Percentiles rank a stretch among this genome's conserved stretches.
Evolutionary conservation across 139 green algal genomes (phyloP).

Genomic region (Chlamydomonas urium): DNA sequence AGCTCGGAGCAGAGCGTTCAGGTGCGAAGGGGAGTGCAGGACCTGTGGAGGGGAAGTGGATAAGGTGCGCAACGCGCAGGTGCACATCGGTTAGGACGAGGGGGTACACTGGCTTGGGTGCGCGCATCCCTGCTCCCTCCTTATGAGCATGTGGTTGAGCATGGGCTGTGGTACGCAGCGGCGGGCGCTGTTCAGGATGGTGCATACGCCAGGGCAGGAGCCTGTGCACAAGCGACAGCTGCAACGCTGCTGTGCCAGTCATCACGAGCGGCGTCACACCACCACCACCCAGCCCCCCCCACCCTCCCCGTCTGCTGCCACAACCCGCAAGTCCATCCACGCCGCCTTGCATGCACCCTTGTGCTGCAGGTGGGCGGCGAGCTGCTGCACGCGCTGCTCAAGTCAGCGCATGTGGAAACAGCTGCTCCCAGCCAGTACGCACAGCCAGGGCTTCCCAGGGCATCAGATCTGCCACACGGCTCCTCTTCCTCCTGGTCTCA

Average conservation of each 20-base stretch:
- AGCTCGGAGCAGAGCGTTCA: background rate
- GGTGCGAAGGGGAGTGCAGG: background rate
- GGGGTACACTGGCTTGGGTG: background rate
- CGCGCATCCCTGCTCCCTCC: background rate
- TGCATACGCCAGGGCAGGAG: no score
- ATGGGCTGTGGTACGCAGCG: background rate
- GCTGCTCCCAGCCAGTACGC: background rate
- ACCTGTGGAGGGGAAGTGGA: background rate
- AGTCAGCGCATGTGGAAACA: background rate
- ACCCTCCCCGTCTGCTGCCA: no score
- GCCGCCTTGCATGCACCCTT: no score
- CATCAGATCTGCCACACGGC: no score
- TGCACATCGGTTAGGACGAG: background rate
- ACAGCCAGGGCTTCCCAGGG: background rate
- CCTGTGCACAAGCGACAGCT: background rate
- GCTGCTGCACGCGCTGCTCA: background rate
- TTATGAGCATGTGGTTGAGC: background rate
- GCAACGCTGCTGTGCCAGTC: no score
- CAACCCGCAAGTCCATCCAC: no score
- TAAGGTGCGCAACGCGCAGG: background rate
- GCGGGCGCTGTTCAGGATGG: no score
- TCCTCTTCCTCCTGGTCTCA: background rate
- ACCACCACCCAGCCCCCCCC: no score
- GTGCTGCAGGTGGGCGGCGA: background rate
- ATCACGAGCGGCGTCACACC: no score